Base-by-base conservation (phyloP, 139 green algal genomes). In the Choricystis sp. region DNA sequence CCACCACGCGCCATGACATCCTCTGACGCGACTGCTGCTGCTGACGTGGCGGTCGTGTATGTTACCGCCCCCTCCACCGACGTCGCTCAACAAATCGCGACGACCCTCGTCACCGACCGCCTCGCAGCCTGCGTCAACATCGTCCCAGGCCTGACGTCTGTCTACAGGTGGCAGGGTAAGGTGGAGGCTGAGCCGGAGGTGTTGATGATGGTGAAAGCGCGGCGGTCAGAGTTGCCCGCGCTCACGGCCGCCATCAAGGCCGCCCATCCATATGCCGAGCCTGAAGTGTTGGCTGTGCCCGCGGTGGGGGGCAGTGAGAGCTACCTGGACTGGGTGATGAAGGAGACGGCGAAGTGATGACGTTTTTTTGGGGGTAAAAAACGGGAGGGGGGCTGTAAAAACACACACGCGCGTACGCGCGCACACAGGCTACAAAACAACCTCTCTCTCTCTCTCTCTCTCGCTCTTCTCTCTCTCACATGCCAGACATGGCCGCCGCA, bases 91-190 rank as follows among this genome's bases (percentile, higher is more conserved):
- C 68, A 62, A 20, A 78, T 94, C n/a, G 80, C 75, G 1, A 5
- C 20, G 4, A 55, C 49, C 3, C 49, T 94, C 2, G 71, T 94
- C 2, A 65, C 76, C 19, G n/a, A 30, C 30, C 76, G 81, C 63
- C 69, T 94, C 56, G 85, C 78, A 3, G 86, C 86, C 0, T 94
- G 86, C 59, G 84, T 90, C 4, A 94, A 91, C 64, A 83, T 94
- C 5, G 63, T 94, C 27, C 82, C 64, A 74, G 85, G 83, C 1
- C 0, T 94, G 3, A 79, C 81, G 60, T 85, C 73, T 20, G 64
- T 94, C 0, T 94, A 92, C 58, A 63, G 57, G 22, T 92, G 86
- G 86, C 65, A 93, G 62, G 85, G 80, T 27, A 86, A 86, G 69
- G 69, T 81, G 22, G 25, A 81, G 28, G 66, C 56, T 14, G 80